phyloP scores from a whole-genome alignment of 331 rosid genomes.

The Spiraea crenata region DNA sequence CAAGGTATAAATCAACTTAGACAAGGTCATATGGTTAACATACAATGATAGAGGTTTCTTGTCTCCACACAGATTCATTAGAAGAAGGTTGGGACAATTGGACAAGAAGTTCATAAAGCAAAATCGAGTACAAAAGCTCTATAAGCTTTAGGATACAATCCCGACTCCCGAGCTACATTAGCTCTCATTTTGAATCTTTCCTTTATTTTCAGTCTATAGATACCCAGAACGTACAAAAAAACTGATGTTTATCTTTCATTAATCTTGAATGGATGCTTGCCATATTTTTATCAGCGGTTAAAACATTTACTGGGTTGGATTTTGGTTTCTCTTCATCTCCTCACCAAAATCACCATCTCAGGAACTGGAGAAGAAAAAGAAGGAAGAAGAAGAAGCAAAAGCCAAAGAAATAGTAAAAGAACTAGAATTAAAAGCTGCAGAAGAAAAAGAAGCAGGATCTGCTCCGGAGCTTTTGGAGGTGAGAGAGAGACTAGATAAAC shows the following conservation, averaged over 20 bases:
- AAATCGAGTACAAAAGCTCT: background rate
- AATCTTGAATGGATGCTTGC: background rate
- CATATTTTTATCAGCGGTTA: background rate
- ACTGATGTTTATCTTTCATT: background rate
- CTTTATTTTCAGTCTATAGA: background rate
- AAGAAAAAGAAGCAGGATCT: slow-evolving; percentile 36
- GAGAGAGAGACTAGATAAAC: slow-evolving; percentile 68
- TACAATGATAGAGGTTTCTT: background rate
- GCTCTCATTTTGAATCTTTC: background rate
- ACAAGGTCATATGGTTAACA: background rate
- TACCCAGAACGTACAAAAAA: background rate
- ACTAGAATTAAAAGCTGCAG: slow-evolving; percentile 13
- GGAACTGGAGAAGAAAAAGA: slow-evolving; percentile 72
- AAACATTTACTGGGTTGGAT: background rate
- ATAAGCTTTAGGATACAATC: background rate
- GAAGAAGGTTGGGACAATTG: background rate
- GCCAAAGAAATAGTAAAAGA: background rate
- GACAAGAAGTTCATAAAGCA: background rate
- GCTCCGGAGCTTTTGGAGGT: slow-evolving; percentile 55
- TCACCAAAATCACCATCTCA: slow-evolving; percentile 33
- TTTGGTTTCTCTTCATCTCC: slow-evolving; percentile 18
- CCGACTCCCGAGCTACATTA: too few relatives aligned
- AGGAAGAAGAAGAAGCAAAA: slow-evolving; percentile 50
- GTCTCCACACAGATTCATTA: background rate
- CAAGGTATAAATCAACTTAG: background rate